Conservation (phyloP, 108 stramenopile genomes). For the Cyclotella cryptica region DNA sequence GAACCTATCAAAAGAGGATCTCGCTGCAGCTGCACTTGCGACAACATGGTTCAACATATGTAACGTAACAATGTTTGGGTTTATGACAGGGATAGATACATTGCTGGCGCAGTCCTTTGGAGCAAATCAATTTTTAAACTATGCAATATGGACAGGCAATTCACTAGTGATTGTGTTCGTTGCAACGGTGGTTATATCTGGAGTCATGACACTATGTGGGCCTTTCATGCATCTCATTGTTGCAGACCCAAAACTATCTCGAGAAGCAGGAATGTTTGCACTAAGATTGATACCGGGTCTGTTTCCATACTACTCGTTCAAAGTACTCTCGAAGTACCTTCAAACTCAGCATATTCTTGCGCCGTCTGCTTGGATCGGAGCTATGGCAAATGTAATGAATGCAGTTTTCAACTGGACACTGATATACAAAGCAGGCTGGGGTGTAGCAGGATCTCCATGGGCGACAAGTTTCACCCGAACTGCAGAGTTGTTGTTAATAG, state of each 20-base stretch:
- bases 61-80: constrained; percentile 47
- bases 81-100: constrained; percentile 52
- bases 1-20: constrained; percentile 37
- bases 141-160: constrained; percentile 48
- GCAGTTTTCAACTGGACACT: constrained; percentile 46
- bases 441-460: constrained; percentile 51
- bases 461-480: constrained; percentile 51
- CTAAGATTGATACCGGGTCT: constrained; percentile 49
- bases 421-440: constrained; percentile 46
- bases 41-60: constrained; percentile 57
- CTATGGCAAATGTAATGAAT: constrained; percentile 49
- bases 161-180: constrained; percentile 31
- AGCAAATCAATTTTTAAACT: constrained; percentile 24
- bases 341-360: constrained; percentile 49
- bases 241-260: constrained; percentile 32
- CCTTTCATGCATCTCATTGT: constrained; percentile 45
- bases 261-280: constrained; percentile 35
- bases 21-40: constrained; percentile 48
- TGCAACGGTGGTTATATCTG: constrained; percentile 26
- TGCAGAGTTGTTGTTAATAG: constrained; percentile 37
- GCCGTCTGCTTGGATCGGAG: constrained; percentile 44
- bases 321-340: constrained; percentile 46
- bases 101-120: constrained; percentile 51
- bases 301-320: constrained; percentile 51
- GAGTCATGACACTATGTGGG: constrained; percentile 34